Evolutionary conservation across 768 basidiomycete genomes (phyloP).

Genomic region (Trametes sanguinea): DNA sequence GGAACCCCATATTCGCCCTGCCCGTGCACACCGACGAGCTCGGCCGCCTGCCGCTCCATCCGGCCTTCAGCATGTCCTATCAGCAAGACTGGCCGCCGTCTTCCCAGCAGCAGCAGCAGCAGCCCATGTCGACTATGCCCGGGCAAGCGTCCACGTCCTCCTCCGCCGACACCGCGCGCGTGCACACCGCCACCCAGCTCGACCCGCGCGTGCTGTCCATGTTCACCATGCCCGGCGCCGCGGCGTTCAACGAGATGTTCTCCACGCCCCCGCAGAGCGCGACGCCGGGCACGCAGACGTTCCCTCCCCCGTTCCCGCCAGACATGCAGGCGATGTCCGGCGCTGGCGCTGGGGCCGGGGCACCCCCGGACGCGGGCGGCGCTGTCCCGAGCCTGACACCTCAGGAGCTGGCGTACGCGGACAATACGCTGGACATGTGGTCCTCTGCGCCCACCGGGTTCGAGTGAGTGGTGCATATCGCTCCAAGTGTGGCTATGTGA

Average conservation of each 20-base stretch:
- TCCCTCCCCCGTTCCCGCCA: neutral
- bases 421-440: conserved; percentile 62
- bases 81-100: conserved; percentile 1
- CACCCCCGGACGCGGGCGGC: neutral
- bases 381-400: conserved; percentile 5
- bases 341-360: neutral
- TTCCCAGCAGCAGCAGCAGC: neutral
- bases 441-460: conserved; percentile 59
- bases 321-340: conserved; percentile 10
- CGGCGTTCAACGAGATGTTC: conserved; percentile 31
- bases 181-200: conserved; percentile 3
- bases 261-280: conserved; percentile 15
- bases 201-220: conserved; percentile 25
- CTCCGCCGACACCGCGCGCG: neutral
- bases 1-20: conserved; percentile 35
- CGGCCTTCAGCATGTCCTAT: conserved; percentile 16
- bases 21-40: conserved; percentile 62
- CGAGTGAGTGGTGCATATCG: conserved; percentile 47
- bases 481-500: neutral
- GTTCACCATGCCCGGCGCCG: conserved; percentile 24
- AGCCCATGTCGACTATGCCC: neutral
- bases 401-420: conserved; percentile 29
- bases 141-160: neutral
- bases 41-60: conserved; percentile 52
- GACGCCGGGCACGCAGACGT: conserved; percentile 1